phyloP scores from a whole-genome alignment of 371 early-diverging fungal species.

The Furculomyces boomerangus region DNA sequence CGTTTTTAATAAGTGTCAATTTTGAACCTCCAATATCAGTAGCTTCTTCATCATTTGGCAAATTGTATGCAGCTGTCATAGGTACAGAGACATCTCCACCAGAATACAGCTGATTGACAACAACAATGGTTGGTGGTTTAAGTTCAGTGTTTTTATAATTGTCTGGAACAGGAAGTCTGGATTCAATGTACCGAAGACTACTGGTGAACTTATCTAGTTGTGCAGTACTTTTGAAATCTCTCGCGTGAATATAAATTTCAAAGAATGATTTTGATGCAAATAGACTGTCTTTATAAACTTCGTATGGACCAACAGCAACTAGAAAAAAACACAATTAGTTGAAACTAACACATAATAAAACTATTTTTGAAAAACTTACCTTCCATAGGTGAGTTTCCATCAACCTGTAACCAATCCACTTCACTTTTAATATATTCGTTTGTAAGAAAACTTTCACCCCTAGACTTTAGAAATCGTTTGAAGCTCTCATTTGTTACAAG shows the following conservation, averaged over 20 bases:
- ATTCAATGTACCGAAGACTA: conserved; percentile 45
- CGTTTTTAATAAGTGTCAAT: conserved; percentile 63
- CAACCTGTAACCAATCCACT: conserved; percentile 50
- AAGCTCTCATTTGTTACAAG: conserved; percentile 36
- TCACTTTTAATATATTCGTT: conserved; percentile 54
- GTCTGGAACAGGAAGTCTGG: conserved; percentile 52
- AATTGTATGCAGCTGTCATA: conserved; percentile 62
- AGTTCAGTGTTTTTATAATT: conserved; percentile 45
- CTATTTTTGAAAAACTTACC: neutral
- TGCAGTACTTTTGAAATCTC: conserved; percentile 41
- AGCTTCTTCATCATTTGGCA: conserved; percentile 67
- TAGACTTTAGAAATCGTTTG: conserved; percentile 34
- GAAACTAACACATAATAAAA: neutral
- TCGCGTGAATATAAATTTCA: conserved; percentile 52
- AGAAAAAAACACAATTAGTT: neutral
- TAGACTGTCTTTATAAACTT: conserved; percentile 57
- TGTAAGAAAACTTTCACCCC: conserved; percentile 37
- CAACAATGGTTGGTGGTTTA: conserved; percentile 53
- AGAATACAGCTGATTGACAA: conserved; percentile 56
- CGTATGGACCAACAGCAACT: conserved; percentile 59
- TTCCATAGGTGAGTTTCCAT: conserved; percentile 33
- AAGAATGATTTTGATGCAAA: conserved; percentile 48
- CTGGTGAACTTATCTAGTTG: conserved; percentile 48
- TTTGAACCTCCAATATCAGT: conserved; percentile 55
- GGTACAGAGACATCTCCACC: conserved; percentile 59